Base-by-base conservation (phyloP, 305 asterid genomes). In the Solanum chacoense region DNA sequence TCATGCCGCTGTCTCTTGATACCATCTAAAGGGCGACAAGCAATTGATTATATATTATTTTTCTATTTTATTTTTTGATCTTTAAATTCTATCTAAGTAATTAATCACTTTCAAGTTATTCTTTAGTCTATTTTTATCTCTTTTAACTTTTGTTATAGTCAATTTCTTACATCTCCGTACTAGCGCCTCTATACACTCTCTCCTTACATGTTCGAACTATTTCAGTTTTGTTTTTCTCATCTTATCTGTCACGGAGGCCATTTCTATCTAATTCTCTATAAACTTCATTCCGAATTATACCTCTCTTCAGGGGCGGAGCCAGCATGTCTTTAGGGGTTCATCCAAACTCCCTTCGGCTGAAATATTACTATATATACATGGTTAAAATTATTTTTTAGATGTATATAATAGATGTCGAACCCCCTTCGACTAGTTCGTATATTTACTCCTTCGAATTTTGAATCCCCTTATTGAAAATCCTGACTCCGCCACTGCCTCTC, bases 81-180 rank as follows among this genome's bases (percentile, higher is more conserved):
- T 18, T 55, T 18, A 55, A 6, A 2, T 55, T 6, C 4, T 50
- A 6, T 16, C 1, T 2, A 55, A 55, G n/a, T 18, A 55, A 8
- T 55, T 55, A 67, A 7, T 69, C 1, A 28, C 1, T 0, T 71
- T 1, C 0, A 0, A 28, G 3, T 28, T 71, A 0, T 71, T 28
- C 0, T 28, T 71, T 3, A 2, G 10, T 16, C 5, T 71, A 13
- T 6, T 14, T 71, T 32, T 26, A 28, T 5, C 11, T 69, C 2
- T 26, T 1, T 2, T 69, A 26, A 6, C 20, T 26, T 4, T 13
- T 69, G 9, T 6, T 11, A 26, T 5, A 69, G 9, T 26, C 10
- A 69, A 6, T 7, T 7, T 26, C 10, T 69, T 0, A 12, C 34
- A 26, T 2, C 10, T 6, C 1, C 5, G 16, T 24, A 67, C 8